Conservation (phyloP, 148 eudicot genomes). For the Fallopia convolvulus region DNA sequence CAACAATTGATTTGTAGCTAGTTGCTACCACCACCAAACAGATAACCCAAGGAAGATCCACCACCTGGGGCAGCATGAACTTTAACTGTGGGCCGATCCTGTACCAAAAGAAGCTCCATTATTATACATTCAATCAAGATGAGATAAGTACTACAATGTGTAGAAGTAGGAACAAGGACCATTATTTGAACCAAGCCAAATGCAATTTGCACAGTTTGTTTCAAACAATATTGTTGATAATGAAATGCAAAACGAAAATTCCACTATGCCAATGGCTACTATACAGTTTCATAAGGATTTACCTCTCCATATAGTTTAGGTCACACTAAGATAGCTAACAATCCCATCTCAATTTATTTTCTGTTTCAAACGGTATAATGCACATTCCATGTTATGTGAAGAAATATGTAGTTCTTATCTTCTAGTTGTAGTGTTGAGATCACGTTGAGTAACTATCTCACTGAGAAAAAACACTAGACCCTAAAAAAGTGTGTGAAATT, state of each 20-base stretch:
- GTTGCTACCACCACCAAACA: slow-evolving; percentile 23
- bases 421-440: not conserved
- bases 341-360: not conserved
- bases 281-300: not conserved
- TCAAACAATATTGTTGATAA: not conserved
- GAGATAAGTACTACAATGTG: not conserved
- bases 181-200: not conserved
- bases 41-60: slow-evolving; percentile 39
- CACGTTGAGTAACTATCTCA: no score
- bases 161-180: not conserved
- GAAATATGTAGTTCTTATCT: not conserved
- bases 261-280: not conserved
- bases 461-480: no score
- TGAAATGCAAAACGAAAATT: not conserved
- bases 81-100: slow-evolving; percentile 59
- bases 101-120: slow-evolving; percentile 13
- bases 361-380: not conserved
- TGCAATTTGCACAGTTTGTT: not conserved
- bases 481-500: no score
- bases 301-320: not conserved
- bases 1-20: not conserved
- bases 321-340: not conserved
- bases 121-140: not conserved
- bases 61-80: slow-evolving; percentile 45
- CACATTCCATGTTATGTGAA: not conserved